A percentile compares a stretch with the other conserved stretches of the same genome.
phyloP scores from a whole-genome alignment of 805 yeast species.

The Monosporozyma yasuniensis region DNA sequence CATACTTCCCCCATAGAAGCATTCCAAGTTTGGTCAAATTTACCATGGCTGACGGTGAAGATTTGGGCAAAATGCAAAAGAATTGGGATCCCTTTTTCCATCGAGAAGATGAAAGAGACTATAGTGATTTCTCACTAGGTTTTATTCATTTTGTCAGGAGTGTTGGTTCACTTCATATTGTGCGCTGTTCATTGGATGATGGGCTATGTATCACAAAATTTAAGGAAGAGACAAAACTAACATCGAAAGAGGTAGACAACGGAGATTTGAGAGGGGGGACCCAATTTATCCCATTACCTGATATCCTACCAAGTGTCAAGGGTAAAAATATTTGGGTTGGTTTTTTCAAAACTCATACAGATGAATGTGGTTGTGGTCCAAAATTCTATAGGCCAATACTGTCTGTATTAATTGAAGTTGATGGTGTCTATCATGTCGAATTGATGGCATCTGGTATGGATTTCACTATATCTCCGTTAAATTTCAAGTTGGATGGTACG shows the following conservation, averaged over 20 bases:
- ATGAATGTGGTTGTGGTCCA: conserved; percentile 15
- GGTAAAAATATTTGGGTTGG: conserved; percentile 18
- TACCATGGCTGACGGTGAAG: background rate
- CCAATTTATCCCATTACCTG: conserved; percentile 15
- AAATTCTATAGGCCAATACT: conserved; percentile 15
- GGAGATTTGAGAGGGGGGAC: conserved; percentile 11
- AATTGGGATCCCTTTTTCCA: conserved; percentile 14
- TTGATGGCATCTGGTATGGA: conserved; percentile 10
- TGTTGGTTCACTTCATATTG: conserved; percentile 6
- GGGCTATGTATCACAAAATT: conserved; percentile 14
- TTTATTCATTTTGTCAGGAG: conserved; percentile 7
- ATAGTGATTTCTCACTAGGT: conserved; percentile 15
- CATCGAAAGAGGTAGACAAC: background rate
- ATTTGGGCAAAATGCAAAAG: conserved; percentile 1
- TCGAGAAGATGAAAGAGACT: conserved; percentile 1
- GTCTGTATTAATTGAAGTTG: conserved; percentile 10
- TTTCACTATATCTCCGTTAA: conserved; percentile 10
- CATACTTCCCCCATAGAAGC: conserved; percentile 8
- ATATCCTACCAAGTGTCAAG: conserved; percentile 9
- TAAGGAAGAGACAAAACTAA: conserved; percentile 5
- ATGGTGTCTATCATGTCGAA: conserved; percentile 15
- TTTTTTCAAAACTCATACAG: conserved; percentile 13
- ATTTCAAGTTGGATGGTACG: conserved; percentile 10
- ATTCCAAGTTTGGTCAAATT: conserved; percentile 1
- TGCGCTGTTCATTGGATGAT: conserved; percentile 17